These are phyloP conservation scores for Bruguiera sexangula DNA, from an alignment of 345 rosid genomes.

Conservation along the genomic window DNA sequence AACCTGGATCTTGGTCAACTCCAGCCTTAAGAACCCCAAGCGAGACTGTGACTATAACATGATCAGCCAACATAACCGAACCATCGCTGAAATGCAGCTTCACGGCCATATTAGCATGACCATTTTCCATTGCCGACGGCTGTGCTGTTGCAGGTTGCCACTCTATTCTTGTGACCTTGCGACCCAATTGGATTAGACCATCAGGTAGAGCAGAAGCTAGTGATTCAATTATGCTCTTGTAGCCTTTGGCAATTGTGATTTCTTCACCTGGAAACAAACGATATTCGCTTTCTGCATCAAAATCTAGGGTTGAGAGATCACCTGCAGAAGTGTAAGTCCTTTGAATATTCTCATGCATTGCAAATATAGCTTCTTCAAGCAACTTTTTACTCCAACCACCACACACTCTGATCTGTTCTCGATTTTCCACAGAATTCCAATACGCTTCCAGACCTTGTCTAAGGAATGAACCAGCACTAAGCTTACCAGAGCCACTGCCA, in stretches of 20 bases:
- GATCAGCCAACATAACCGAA: slow-evolving; percentile 70
- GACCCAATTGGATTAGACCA: slow-evolving; percentile 61
- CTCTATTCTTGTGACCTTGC: slow-evolving; percentile 57
- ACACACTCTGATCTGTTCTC: slow-evolving; percentile 30
- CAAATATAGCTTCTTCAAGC: slow-evolving; percentile 69
- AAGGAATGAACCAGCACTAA: slow-evolving; percentile 64
- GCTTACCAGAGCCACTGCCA: slow-evolving; percentile 29
- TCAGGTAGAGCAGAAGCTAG: slow-evolving; percentile 76
- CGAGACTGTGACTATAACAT: slow-evolving; percentile 85
- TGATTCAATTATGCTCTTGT: slow-evolving; percentile 54
- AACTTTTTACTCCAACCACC: slow-evolving; percentile 53
- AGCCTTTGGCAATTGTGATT: slow-evolving; percentile 94
- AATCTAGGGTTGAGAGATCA: slow-evolving; percentile 69
- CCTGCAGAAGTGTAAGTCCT: slow-evolving; percentile 90
- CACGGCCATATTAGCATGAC: slow-evolving; percentile 42
- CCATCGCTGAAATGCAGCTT: slow-evolving; percentile 85
- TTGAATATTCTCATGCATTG: slow-evolving; percentile 70
- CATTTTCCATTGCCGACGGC: slow-evolving; percentile 28
- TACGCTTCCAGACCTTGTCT: slow-evolving; percentile 54
- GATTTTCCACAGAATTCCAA: slow-evolving; percentile 39
- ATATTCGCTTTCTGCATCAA: slow-evolving; percentile 81
- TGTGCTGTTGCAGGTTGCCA: slow-evolving; percentile 50
- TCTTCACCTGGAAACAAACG: slow-evolving; percentile 91
- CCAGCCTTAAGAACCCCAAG: slow-evolving; percentile 88
- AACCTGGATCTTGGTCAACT: slow-evolving; percentile 41